These are phyloP conservation scores for Kalmanozyma brasiliensis DNA, from an alignment of 1,284 basidiomycete species.

Conservation along the genomic window DNA sequence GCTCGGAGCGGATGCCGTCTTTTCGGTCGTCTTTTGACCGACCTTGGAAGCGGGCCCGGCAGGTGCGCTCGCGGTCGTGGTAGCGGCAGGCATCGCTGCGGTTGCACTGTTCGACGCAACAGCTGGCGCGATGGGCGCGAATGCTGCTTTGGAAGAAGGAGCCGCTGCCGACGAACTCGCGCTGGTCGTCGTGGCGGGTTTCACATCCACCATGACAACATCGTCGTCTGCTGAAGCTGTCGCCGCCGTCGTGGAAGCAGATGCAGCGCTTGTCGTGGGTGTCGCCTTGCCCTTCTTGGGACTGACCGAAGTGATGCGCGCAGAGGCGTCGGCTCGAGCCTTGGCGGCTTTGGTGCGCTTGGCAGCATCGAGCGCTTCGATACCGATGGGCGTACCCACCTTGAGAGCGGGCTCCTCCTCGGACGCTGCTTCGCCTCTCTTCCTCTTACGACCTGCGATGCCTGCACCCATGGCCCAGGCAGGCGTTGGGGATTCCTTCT, in stretches of 20 bases:
- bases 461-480: constrained; percentile 59
- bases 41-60: constrained; percentile 6
- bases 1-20: constrained; percentile 7
- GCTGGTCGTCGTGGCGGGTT: constrained; percentile 15
- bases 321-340: constrained; percentile 34
- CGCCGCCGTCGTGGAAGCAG: neutral
- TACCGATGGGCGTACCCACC: constrained; percentile 63
- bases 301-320: constrained; percentile 19
- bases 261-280: neutral
- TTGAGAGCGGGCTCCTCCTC: constrained; percentile 54
- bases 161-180: neutral
- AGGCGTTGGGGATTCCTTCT: constrained; percentile 75
- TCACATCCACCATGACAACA: constrained; percentile 40
- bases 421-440: constrained; percentile 50
- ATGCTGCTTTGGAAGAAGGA: neutral
- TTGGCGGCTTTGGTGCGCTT: constrained; percentile 53
- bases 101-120: constrained; percentile 5
- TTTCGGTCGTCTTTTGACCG: constrained; percentile 13
- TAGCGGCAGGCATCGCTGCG: constrained; percentile 1
- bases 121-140: neutral
- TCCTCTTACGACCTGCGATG: constrained; percentile 57
- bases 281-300: constrained; percentile 26
- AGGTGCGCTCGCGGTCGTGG: neutral
- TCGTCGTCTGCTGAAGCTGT: constrained; percentile 19
- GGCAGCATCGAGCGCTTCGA: constrained; percentile 60